Evolutionary conservation across 2,329 filamentous ascomycete species (phyloP).

Genomic region (Apiospora rasikravindrae): DNA sequence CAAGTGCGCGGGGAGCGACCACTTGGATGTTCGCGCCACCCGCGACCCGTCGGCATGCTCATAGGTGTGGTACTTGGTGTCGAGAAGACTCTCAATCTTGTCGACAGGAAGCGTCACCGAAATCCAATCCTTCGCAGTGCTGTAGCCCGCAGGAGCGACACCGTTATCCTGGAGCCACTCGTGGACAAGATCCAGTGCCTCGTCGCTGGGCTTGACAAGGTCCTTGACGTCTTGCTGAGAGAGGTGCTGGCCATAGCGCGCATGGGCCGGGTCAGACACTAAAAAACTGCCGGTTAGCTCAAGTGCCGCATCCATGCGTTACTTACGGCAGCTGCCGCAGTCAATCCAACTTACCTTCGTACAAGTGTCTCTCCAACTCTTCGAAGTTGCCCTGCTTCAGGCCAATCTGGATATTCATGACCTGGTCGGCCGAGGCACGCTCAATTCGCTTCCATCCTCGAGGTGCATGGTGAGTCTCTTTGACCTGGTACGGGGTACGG

Average conservation of each 20-base stretch:
- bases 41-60: conserved; percentile 46
- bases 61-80: conserved; percentile 48
- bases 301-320: background rate
- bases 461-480: conserved; percentile 56
- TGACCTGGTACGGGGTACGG: conserved; percentile 45
- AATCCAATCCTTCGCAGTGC: conserved; percentile 56
- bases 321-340: conserved; percentile 19
- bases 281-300: background rate
- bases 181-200: conserved; percentile 43
- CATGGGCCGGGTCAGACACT: conserved; percentile 55
- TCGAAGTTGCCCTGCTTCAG: conserved; percentile 53
- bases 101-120: conserved; percentile 53
- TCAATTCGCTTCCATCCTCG: conserved; percentile 44
- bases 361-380: conserved; percentile 63
- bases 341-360: conserved; percentile 21
- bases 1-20: conserved; percentile 49
- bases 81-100: conserved; percentile 46
- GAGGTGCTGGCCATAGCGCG: conserved; percentile 39
- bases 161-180: conserved; percentile 49
- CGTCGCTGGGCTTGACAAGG: conserved; percentile 42
- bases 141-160: conserved; percentile 48
- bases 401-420: conserved; percentile 54
- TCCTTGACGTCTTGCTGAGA: conserved; percentile 42
- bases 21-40: conserved; percentile 51
- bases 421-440: conserved; percentile 42